phyloP scores from a whole-genome alignment of 2,329 filamentous ascomycete genomes.

The Curvularia sp. region DNA sequence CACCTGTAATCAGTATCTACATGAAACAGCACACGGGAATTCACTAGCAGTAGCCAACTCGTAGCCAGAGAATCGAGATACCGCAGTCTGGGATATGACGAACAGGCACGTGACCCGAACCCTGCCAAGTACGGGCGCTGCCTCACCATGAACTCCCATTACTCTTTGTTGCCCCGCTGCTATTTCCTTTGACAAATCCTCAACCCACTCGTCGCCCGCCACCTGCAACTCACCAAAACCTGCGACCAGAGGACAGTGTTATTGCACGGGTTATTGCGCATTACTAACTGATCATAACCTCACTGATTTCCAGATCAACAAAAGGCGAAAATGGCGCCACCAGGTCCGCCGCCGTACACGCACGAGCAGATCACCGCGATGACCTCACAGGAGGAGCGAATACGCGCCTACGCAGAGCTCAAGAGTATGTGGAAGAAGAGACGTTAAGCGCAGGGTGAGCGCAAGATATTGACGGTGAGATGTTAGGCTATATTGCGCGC shows the following conservation, averaged over 20 bases:
- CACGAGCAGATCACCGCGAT: conserved; percentile 36
- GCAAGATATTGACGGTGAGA: conserved; percentile 19
- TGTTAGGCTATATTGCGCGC: conserved; percentile 30
- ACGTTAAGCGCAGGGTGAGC: conserved; percentile 6
- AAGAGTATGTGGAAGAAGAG: conserved; percentile 27
- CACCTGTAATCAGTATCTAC: neutral
- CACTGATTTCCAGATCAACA: neutral
- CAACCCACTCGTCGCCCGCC: neutral
- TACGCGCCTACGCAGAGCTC: conserved; percentile 36
- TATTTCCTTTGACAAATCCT: neutral
- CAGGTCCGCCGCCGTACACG: conserved; percentile 38
- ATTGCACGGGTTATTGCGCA: conserved; percentile 4
- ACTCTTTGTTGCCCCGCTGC: conserved; percentile 23
- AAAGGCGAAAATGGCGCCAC: conserved; percentile 29
- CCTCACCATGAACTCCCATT: neutral
- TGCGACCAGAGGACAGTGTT: neutral
- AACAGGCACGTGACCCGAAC: conserved; percentile 11
- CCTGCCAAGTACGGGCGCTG: conserved; percentile 13
- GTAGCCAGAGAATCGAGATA: neutral
- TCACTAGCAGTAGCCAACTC: neutral
- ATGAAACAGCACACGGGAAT: neutral
- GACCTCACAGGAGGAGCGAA: conserved; percentile 27
- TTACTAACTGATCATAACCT: conserved; percentile 5
- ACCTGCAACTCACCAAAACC: neutral
- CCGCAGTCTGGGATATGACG: neutral